A percentile compares a stretch with the other conserved stretches of the same genome.
These are phyloP conservation scores for Clarireedia paspali DNA, from an alignment of 2,329 filamentous ascomycete genomes.

Conservation along the genomic window DNA sequence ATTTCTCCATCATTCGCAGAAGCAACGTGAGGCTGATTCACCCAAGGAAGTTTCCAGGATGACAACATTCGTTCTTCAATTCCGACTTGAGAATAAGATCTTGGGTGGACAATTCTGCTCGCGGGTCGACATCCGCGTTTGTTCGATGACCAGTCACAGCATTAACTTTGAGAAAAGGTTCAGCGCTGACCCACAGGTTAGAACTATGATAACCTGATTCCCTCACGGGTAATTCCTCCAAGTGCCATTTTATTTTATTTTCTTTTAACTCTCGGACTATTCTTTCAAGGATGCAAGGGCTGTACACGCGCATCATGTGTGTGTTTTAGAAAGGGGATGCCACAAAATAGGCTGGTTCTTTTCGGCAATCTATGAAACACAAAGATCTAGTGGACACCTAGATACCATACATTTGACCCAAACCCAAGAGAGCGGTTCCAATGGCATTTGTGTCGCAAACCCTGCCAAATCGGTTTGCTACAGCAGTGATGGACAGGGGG, in stretches of 20 bases:
- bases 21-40: conserved; percentile 6
- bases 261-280: background rate
- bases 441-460: background rate
- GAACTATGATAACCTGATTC: conserved; percentile 1
- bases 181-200: conserved; percentile 3
- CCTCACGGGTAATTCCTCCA: conserved; percentile 2
- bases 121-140: conserved; percentile 1
- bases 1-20: conserved; percentile 4
- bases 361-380: background rate
- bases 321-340: background rate
- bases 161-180: conserved; percentile 5
- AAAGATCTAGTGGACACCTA: background rate
- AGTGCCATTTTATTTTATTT: background rate
- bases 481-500: too few species aligned
- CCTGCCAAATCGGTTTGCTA: background rate
- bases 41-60: background rate
- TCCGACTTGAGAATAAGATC: background rate
- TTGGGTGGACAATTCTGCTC: background rate
- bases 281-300: conserved; percentile 3
- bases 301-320: background rate
- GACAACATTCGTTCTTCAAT: background rate
- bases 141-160: conserved; percentile 6
- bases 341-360: background rate
- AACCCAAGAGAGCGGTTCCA: background rate
- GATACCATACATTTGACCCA: background rate